Base-by-base conservation (phyloP, 2,329 filamentous ascomycete genomes). In the Simplicillium sp. region DNA sequence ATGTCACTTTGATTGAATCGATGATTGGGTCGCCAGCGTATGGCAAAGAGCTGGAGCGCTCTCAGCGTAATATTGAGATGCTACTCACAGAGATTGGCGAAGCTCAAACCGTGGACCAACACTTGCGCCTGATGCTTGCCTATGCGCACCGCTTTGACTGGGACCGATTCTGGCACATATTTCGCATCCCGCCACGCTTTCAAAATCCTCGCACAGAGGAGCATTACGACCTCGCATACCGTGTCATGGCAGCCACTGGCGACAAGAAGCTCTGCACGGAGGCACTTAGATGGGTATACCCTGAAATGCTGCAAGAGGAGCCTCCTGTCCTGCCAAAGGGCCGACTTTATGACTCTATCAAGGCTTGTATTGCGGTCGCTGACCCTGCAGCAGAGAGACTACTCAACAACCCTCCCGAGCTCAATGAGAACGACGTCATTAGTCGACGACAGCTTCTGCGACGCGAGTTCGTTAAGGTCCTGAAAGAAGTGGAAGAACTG, bases 121-220 rank as follows among this genome's bases (percentile, higher is more conserved):
- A 66, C 9, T 53, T 61, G 34, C 58, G 57, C 14, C 57, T 77
- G 29, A 59, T 77, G 59, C 48, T 56, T 3, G 60, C 64, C 2
- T 71, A 77, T 46, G 65, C 73, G 5, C 47, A 49, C 15, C 64
- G 65, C 44, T 51, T 54, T 14, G 61, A 77, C 47, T 81, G 76
- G 68, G 55, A 67, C 13, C 61, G 64, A 6, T 77, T 84, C 50
- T 83, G 77, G 78, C 65, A 75, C 15, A 53, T 68, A 9, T 85
- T 81, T 67, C 68, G 70, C 41, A 65, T 69, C 42, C 68, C 75
- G 4, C 60, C 78, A 12, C 64, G 71, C 33, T 68, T 71, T 48
- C 58, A 67, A 32, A 53, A 57, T 8, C 50, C 64, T 1, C 73
- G 80, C 15, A 69, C 71, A 0, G 51, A 62, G n/a, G 53, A 54